Conservation (phyloP, 2,329 filamentous ascomycete genomes). For the Pseudogymnoascus sp. region DNA sequence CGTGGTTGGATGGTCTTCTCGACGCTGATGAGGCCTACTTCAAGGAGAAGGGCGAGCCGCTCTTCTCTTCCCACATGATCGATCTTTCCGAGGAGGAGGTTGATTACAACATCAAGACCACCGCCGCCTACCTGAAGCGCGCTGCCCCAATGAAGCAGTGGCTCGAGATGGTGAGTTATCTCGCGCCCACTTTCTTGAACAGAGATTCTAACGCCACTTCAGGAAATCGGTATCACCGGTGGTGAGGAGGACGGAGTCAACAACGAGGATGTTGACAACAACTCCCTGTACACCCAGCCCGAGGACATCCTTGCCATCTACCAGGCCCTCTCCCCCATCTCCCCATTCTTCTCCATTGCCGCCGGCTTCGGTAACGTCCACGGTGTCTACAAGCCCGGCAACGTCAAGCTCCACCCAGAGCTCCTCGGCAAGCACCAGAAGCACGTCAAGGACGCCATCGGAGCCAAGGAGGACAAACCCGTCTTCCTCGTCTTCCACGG, state of each 20-base stretch:
- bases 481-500: constrained; percentile 99
- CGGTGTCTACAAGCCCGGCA: constrained; percentile 97
- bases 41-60: constrained; percentile 83
- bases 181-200: neutral
- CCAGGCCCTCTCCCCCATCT: constrained; percentile 75
- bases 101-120: constrained; percentile 85
- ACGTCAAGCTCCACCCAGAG: constrained; percentile 94
- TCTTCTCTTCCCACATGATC: constrained; percentile 98
- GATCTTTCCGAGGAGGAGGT: constrained; percentile 89
- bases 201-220: constrained; percentile 8
- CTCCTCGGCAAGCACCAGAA: constrained; percentile 94
- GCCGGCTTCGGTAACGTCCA: constrained; percentile 98
- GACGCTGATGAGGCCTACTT: constrained; percentile 92
- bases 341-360: constrained; percentile 94
- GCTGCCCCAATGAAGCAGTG: constrained; percentile 96
- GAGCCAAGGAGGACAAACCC: constrained; percentile 70
- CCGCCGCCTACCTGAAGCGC: constrained; percentile 86
- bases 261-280: constrained; percentile 97
- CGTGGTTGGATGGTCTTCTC: constrained; percentile 94
- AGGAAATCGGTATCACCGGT: constrained; percentile 88
- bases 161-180: constrained; percentile 81
- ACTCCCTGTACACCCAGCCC: constrained; percentile 93
- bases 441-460: constrained; percentile 75
- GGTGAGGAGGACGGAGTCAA: constrained; percentile 98
- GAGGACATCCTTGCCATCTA: constrained; percentile 92